Percentiles rank a stretch among this genome's conserved stretches.
phyloP scores from a whole-genome alignment of 441 rosid species.

The Syzygium syzygioides region DNA sequence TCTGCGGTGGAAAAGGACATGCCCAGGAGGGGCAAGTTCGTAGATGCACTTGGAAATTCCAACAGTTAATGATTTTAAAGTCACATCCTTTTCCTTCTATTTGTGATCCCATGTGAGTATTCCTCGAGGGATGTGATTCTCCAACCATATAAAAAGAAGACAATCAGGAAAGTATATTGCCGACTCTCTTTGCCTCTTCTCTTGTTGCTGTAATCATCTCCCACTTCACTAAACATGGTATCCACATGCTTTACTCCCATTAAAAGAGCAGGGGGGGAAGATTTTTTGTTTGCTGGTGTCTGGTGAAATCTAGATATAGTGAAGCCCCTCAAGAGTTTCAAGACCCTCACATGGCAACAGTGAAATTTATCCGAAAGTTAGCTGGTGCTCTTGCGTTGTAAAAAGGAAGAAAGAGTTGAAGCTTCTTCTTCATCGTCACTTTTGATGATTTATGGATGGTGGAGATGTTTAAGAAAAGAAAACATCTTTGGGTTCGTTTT shows the following conservation, averaged over 20 bases:
- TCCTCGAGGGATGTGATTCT: slow-evolving; percentile 39
- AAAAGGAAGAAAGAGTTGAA: neutral
- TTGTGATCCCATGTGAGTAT: slow-evolving; percentile 57
- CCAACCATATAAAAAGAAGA: slow-evolving; percentile 21
- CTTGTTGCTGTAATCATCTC: neutral
- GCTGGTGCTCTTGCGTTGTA: neutral
- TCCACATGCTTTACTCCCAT: neutral
- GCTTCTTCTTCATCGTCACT: neutral
- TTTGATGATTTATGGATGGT: slow-evolving; percentile 5
- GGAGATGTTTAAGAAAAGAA: slow-evolving; percentile 17
- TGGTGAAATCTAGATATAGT: neutral
- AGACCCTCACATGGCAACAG: neutral
- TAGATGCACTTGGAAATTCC: neutral
- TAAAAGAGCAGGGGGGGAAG: neutral
- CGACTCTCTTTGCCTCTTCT: slow-evolving; percentile 15
- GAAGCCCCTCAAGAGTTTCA: neutral
- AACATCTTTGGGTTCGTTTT: slow-evolving; percentile 8
- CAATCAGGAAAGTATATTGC: slow-evolving; percentile 7
- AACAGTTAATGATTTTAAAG: slow-evolving; percentile 2
- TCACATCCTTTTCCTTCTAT: slow-evolving; percentile 28
- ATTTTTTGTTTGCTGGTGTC: neutral
- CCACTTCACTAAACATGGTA: neutral
- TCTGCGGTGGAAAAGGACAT: neutral
- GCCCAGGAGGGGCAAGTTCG: slow-evolving; percentile 10
- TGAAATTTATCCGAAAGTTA: neutral